Percentiles rank a stretch among this genome's conserved stretches.
Conservation (phyloP, 2,329 filamentous ascomycete species). For the Microdochium paspali region DNA sequence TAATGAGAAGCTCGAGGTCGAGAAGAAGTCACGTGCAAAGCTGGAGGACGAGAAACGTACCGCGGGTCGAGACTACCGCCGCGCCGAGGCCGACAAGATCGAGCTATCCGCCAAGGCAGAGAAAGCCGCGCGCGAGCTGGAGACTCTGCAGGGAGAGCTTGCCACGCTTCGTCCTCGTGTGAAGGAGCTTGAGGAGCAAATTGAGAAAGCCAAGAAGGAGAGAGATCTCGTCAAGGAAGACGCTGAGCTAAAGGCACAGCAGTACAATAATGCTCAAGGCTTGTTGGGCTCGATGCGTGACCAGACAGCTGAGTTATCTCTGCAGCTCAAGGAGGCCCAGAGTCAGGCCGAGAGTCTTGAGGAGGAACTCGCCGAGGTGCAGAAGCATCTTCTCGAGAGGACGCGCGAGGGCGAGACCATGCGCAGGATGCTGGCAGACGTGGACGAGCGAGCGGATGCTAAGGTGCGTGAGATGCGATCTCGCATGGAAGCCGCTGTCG, state of each 20-base stretch:
- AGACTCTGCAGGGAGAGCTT: conserved; percentile 64
- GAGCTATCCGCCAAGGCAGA: conserved; percentile 68
- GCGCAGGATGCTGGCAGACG: conserved; percentile 78
- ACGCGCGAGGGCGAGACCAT: conserved; percentile 92
- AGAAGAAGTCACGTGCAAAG: conserved; percentile 60
- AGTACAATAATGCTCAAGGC: conserved; percentile 77
- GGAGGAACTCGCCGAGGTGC: conserved; percentile 84
- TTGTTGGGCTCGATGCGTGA: conserved; percentile 89
- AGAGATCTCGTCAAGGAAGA: conserved; percentile 65
- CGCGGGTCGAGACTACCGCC: conserved; percentile 67
- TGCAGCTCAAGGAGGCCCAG: conserved; percentile 84
- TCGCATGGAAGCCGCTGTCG: conserved; percentile 80
- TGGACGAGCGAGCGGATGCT: conserved; percentile 71
- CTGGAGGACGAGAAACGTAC: conserved; percentile 72
- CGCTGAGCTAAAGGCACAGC: conserved; percentile 71
- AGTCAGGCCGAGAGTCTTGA: conserved; percentile 77
- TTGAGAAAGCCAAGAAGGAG: conserved; percentile 59
- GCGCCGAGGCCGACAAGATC: conserved; percentile 68
- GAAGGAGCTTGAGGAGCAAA: conserved; percentile 64
- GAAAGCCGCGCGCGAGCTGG: conserved; percentile 60
- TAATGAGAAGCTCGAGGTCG: conserved; percentile 68
- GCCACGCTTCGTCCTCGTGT: conserved; percentile 52
- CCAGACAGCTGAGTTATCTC: conserved; percentile 76
- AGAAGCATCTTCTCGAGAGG: conserved; percentile 76
- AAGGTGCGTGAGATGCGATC: conserved; percentile 84